phyloP scores from a whole-genome alignment of 345 rosid genomes.

The Eucalyptus tenuipes region DNA sequence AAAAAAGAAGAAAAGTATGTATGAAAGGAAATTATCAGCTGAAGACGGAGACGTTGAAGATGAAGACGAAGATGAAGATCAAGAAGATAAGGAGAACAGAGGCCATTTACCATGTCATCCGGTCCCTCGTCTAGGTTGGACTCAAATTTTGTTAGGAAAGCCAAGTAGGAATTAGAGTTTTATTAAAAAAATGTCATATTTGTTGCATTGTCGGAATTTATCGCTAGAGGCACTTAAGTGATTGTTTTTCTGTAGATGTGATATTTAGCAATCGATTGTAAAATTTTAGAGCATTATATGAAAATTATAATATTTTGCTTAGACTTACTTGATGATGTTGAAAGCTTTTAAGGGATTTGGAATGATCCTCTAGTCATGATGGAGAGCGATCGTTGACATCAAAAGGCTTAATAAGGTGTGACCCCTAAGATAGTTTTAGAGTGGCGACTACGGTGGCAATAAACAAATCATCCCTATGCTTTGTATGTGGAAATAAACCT shows the following conservation, averaged over 20 bases:
- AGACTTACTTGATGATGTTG: background rate
- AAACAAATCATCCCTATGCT: background rate
- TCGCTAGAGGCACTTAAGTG: accelerated
- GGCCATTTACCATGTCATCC: background rate
- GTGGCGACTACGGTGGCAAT: background rate
- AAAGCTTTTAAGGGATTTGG: background rate
- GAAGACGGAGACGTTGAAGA: background rate
- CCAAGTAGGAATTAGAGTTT: background rate
- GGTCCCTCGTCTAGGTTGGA: background rate
- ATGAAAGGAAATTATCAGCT: background rate
- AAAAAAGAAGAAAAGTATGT: background rate
- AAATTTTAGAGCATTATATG: background rate
- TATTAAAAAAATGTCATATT: background rate
- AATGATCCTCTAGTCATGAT: background rate
- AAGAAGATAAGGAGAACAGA: background rate
- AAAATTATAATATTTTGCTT: background rate
- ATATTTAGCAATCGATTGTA: background rate
- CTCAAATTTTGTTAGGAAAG: background rate
- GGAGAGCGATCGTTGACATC: background rate
- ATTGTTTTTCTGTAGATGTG: accelerated
- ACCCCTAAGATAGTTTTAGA: background rate
- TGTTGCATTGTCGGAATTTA: accelerated
- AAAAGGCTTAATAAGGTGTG: background rate
- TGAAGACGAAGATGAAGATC: background rate
- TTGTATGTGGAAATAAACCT: background rate